phyloP scores from a whole-genome alignment of 768 basidiomycete species.

The Tulasnella calospora region DNA sequence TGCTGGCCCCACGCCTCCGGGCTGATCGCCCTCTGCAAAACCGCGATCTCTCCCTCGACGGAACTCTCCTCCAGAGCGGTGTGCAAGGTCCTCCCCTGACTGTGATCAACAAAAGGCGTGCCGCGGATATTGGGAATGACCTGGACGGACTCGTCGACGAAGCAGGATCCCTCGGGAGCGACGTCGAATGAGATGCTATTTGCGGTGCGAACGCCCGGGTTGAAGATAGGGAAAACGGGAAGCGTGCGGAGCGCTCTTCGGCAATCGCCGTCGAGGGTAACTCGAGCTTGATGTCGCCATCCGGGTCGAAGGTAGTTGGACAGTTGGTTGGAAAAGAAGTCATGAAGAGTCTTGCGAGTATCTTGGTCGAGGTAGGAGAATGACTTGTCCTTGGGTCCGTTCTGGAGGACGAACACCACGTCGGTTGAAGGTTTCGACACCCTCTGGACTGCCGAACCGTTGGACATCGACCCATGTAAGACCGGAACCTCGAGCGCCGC shows the following conservation, averaged over 20 bases:
- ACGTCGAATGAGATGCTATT: background rate
- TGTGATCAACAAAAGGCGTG: background rate
- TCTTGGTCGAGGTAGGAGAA: background rate
- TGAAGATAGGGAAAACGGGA: constrained; percentile 17
- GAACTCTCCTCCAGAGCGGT: background rate
- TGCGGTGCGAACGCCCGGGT: background rate
- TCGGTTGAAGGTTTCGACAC: background rate
- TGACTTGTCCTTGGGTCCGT: background rate
- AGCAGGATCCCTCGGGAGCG: background rate
- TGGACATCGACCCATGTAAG: background rate
- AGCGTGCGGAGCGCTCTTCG: background rate
- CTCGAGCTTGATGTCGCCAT: background rate
- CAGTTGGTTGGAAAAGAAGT: background rate
- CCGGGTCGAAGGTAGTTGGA: background rate
- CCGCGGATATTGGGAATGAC: constrained; percentile 8
- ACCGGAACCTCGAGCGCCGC: background rate
- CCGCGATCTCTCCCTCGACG: background rate
- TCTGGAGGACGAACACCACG: background rate
- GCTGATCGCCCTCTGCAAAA: constrained; percentile 7
- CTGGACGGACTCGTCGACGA: constrained; percentile 11
- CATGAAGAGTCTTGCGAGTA: background rate
- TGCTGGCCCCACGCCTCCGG: background rate
- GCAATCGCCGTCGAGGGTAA: background rate
- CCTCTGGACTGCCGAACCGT: background rate
- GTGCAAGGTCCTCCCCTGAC: background rate